Evolutionary conservation across 139 green algal genomes (phyloP).

Genomic region (Chlamydomonas schloesseri): DNA sequence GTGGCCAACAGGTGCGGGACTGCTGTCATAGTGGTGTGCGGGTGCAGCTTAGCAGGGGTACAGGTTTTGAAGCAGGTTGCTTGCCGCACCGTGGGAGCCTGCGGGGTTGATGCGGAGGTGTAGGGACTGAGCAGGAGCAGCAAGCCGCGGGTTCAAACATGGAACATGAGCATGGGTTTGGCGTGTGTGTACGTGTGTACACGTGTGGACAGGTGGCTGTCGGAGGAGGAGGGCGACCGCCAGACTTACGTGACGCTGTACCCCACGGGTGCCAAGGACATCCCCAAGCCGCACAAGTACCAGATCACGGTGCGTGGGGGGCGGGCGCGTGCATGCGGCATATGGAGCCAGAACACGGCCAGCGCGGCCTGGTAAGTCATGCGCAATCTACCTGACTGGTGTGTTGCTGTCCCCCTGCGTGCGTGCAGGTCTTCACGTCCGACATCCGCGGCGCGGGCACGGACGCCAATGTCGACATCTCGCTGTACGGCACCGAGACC

Average conservation of each 20-base stretch:
- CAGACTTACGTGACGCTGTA: slow-evolving; percentile 56
- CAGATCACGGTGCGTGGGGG: slow-evolving; percentile 38
- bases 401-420: neutral
- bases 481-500: slow-evolving; percentile 45
- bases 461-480: slow-evolving; percentile 54
- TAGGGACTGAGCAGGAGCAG: no score
- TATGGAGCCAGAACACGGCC: no score
- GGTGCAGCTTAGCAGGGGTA: no score
- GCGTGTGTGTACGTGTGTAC: neutral
- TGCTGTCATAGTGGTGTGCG: no score
- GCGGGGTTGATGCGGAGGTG: no score
- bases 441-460: slow-evolving; percentile 61
- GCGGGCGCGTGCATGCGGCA: neutral
- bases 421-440: slow-evolving; percentile 59
- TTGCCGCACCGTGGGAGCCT: no score
- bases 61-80: no score
- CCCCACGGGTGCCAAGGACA: slow-evolving; percentile 41
- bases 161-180: no score
- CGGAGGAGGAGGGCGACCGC: slow-evolving; percentile 56
- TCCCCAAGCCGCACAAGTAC: slow-evolving; percentile 53
- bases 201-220: slow-evolving; percentile 53
- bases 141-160: no score
- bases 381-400: no score
- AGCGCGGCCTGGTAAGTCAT: no score
- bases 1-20: slow-evolving; percentile 58